Conservation (phyloP, 352 stramenopile genomes). For the Pythium insidiosum region DNA sequence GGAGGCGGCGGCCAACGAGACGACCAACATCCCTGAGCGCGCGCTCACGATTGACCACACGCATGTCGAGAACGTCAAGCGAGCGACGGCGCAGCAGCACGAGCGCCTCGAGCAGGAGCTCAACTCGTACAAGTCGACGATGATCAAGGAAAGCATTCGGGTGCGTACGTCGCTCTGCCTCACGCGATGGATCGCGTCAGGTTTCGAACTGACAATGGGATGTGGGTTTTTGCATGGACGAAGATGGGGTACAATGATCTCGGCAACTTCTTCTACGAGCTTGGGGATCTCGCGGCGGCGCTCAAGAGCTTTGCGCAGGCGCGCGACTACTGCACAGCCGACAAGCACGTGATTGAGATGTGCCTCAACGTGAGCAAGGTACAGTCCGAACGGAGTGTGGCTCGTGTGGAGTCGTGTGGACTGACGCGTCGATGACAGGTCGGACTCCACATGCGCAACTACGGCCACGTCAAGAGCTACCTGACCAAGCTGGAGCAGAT, state of each 20-base stretch:
- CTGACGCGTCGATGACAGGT: slow-evolving; percentile 27
- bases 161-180: too few relatives aligned
- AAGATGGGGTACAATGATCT: slow-evolving; percentile 87
- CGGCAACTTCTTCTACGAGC: slow-evolving; percentile 82
- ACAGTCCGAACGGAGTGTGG: not conserved
- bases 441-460: slow-evolving; percentile 82
- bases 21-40: slow-evolving; percentile 25
- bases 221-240: too few relatives aligned
- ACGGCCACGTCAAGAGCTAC: slow-evolving; percentile 81
- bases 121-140: slow-evolving; percentile 88
- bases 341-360: slow-evolving; percentile 88
- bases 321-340: slow-evolving; percentile 86
- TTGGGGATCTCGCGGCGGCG: slow-evolving; percentile 63
- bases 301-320: slow-evolving; percentile 84
- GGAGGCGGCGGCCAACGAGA: slow-evolving; percentile 18
- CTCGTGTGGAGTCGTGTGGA: not conserved
- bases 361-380: slow-evolving; percentile 87
- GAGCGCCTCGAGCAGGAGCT: slow-evolving; percentile 83
- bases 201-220: too few relatives aligned
- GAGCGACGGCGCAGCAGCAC: slow-evolving; percentile 56
- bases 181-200: too few relatives aligned
- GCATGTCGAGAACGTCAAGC: slow-evolving; percentile 58
- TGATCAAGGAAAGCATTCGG: slow-evolving; percentile 90
- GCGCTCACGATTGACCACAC: slow-evolving; percentile 25
- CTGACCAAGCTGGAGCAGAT: slow-evolving; percentile 84